Conservation (phyloP, 495 filamentous ascomycete genomes). For the Aspergillus egyptiacus region DNA sequence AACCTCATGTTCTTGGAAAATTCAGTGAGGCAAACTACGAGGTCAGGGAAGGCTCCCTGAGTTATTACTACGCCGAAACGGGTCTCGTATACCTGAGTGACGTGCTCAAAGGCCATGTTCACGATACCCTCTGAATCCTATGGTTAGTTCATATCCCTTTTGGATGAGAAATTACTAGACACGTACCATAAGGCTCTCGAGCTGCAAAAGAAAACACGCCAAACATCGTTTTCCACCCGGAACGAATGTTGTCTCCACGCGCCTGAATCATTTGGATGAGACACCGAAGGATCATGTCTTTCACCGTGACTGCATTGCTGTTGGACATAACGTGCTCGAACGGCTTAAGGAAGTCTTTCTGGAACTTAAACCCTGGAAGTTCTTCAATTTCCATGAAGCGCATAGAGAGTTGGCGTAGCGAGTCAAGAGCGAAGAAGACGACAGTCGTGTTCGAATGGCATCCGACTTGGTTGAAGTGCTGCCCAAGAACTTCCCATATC, state of each 20-base stretch:
- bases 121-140: constrained; percentile 71
- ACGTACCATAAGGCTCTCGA: constrained; percentile 72
- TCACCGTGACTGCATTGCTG: constrained; percentile 80
- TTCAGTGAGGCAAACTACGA: constrained; percentile 92
- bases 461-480: constrained; percentile 96
- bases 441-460: constrained; percentile 93
- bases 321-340: constrained; percentile 97
- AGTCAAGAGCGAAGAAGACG: constrained; percentile 95
- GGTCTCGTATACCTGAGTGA: constrained; percentile 96
- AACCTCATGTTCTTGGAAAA: constrained; percentile 98
- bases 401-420: constrained; percentile 91
- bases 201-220: constrained; percentile 96
- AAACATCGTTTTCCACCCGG: constrained; percentile 99
- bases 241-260: constrained; percentile 89
- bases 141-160: neutral
- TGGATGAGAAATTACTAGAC: neutral
- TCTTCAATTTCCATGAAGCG: constrained; percentile 98
- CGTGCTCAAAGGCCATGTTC: constrained; percentile 92
- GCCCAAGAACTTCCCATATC: constrained; percentile 91
- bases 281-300: constrained; percentile 97
- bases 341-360: constrained; percentile 97
- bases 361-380: constrained; percentile 97
- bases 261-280: constrained; percentile 99
- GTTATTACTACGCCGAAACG: constrained; percentile 93
- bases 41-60: constrained; percentile 92